Conservation (phyloP, 73 alveolate species). For the Tetrahymena thermophila region DNA sequence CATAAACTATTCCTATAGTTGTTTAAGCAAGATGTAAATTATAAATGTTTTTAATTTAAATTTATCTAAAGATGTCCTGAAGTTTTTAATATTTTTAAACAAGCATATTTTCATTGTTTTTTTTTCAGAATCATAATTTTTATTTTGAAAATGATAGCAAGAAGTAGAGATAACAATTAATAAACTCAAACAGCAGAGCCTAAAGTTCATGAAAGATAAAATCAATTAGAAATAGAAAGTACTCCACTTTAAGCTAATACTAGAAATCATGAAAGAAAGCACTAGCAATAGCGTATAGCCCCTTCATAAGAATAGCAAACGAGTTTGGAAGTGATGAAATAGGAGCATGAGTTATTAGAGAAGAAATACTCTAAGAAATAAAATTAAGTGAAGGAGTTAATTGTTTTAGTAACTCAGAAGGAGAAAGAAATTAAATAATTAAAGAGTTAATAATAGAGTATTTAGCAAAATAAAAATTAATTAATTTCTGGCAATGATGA, state of each 20-base stretch:
- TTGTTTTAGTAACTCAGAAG: neutral
- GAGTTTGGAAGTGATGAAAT: neutral
- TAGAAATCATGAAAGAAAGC: neutral
- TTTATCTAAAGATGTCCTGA: neutral
- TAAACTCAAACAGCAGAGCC: neutral
- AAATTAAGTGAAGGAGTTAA: neutral
- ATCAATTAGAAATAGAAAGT: neutral
- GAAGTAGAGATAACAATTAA: neutral
- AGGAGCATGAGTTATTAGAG: neutral
- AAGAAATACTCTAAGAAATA: neutral
- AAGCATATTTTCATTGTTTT: too few species aligned
- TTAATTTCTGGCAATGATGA: neutral
- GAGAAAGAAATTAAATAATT: neutral
- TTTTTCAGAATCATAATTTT: neutral
- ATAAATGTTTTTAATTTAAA: neutral
- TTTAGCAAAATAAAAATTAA: neutral
- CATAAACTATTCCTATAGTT: neutral
- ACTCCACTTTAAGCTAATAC: neutral
- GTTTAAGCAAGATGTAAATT: neutral
- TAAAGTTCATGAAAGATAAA: neutral
- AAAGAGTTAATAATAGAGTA: neutral
- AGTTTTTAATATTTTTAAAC: neutral
- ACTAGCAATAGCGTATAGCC: neutral
- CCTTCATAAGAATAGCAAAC: neutral
- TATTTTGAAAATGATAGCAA: neutral